Base-by-base conservation (phyloP, 2,329 filamentous ascomycete species). In the Tolypocladium inflatum region DNA sequence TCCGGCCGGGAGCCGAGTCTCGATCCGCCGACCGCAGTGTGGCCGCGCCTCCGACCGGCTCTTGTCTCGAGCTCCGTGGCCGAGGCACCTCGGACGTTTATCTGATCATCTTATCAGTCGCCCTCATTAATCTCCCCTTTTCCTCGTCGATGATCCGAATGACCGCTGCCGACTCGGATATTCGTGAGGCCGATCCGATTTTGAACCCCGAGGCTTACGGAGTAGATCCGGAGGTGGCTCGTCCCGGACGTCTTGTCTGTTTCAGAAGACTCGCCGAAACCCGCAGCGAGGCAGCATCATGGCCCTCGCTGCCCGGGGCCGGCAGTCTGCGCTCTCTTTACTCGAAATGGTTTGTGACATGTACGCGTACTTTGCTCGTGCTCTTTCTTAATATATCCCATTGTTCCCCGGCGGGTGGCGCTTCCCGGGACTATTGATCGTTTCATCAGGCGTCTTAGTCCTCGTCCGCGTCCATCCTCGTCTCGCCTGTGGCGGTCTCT, bases 191-290 rank as follows among this genome's bases (percentile, higher is more conserved):
- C 26, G 26, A 4, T 30, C 26, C 26, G 26, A 30, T 30, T 6
- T 6, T 30, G 26, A 30, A 4, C 39, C 42, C 57, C 45, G 17
- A 21, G 39, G 15, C 64, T 65, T n/a, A n/a, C n/a, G 67, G 60
- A 57, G n/a, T n/a, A n/a, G n/a, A 63, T 59, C 62, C 69, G 68
- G 69, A 71, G 67, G 57, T 68, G 67, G 62, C 66, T 61, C 63
- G 55, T 69, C 63, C 69, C 69, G 67, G 65, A 63, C 55, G 59
- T 59, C 62, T 61, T 62, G 57, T 58, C 61, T 58, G 67, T 68
- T 66, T 70, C 67, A 68, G 65, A 64, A 62, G 53, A 56, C 60
- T 59, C 60, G 64, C 63, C 60, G 52, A 58, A 57, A 57, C 50
- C 39, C 35, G 48, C 23, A 30, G 11, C 39, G 50, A 53, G n/a